These are phyloP conservation scores for Tephrocybe sp. DNA, from an alignment of 768 basidiomycete species.

Conservation along the genomic window DNA sequence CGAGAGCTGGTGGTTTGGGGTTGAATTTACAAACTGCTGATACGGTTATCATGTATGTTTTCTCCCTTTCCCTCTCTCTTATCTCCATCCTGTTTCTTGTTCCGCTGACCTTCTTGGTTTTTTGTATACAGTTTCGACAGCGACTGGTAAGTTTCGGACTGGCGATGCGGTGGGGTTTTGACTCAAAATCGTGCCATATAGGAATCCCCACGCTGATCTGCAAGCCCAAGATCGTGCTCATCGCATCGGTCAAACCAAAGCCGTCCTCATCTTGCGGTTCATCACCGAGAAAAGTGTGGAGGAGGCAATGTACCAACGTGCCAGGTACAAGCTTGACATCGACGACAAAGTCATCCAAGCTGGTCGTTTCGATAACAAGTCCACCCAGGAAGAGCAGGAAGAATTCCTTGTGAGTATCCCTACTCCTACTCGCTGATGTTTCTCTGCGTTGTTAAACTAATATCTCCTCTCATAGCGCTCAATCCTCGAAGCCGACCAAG, in stretches of 20 bases:
- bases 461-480: conserved; percentile 57
- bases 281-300: conserved; percentile 98
- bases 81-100: conserved; percentile 1
- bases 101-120: no score
- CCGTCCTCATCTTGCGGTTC: conserved; percentile 93
- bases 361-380: conserved; percentile 98
- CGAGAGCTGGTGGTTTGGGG: conserved; percentile 90
- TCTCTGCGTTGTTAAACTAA: background rate
- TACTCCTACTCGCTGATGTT: background rate
- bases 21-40: conserved; percentile 95
- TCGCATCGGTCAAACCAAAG: conserved; percentile 99
- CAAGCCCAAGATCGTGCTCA: conserved; percentile 99
- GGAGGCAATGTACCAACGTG: conserved; percentile 95
- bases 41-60: conserved; percentile 87
- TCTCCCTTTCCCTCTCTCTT: background rate
- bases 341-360: conserved; percentile 99
- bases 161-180: no score
- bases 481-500: conserved; percentile 86
- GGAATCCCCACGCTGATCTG: conserved; percentile 98
- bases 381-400: conserved; percentile 96
- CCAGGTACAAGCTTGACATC: conserved; percentile 94
- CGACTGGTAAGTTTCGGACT: conserved; percentile 49
- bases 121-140: conserved; percentile 60
- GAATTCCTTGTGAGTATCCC: conserved; percentile 74
- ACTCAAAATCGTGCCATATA: conserved; percentile 21